Base-by-base conservation (phyloP, 169 alveolate genomes). In the Theileria sp. region DNA sequence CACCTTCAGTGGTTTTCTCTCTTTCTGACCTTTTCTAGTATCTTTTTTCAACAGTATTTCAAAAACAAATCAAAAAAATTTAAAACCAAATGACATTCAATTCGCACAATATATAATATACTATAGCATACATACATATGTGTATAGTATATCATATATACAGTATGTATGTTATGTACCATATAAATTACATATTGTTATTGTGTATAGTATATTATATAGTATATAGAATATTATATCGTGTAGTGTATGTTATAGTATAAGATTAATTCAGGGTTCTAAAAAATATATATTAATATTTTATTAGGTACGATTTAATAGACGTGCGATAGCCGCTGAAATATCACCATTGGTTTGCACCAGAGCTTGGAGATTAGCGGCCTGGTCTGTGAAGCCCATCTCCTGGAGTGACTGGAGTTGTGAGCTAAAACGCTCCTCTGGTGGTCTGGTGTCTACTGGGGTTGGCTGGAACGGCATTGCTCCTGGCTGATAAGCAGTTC, bases 341-440 rank as follows among this genome's bases (percentile, higher is more conserved):
- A 97, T 94, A 86, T 96, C 98, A 54, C 99, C 99, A 62, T 96
- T 95, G 1, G 98, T 92, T 58, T 93, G 97, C 80, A 93, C 93
- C 30, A 97, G 89, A 13, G 98, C 98, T 60, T 93, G 93, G 44
- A 96, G 54, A 77, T 95, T 95, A 26, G 97, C 97, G 34, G 93
- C 98, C 50, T 92, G 92, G 86, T 97, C 96, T 54, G 87, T 88
- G 86, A 97, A 97, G 12, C 99, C 99, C 99, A 97, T 97, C 75
- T 97, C 99, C 85, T 93, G 94, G 23, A 97, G 91, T 51, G 95
- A 80, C 77, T 80, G 86, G 81, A 95, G 92, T 89, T 96, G 98
- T 15, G 92, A 72, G 51, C 95, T 95, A 79, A 91, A 97, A 83
- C 92, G 89, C 75, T 87, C 93, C 79, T 90, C 94, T 10, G 93